These are phyloP conservation scores for Aurifilum marmelostoma DNA, from an alignment of 2,329 filamentous ascomycete genomes.

Conservation along the genomic window DNA sequence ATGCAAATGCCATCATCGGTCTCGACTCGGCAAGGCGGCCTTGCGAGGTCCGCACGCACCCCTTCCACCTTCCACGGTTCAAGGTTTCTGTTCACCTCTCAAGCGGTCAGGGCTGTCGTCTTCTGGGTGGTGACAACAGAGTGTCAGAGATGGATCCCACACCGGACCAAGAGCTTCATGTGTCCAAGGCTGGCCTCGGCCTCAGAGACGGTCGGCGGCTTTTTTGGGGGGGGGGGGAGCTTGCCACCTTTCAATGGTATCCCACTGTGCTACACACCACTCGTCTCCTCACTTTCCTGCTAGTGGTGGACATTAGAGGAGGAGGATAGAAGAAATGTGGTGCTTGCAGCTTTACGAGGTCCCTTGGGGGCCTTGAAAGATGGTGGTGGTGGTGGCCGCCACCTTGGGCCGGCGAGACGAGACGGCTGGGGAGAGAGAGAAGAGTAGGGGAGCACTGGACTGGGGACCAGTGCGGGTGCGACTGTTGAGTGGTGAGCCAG, in stretches of 20 bases:
- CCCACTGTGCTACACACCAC: conserved; percentile 20
- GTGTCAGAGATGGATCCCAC: neutral
- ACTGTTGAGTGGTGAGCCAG: conserved; percentile 11
- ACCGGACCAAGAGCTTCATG: conserved; percentile 4
- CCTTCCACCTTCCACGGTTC: neutral
- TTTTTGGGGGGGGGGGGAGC: conserved; percentile 11
- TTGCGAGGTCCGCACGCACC: conserved; percentile 4
- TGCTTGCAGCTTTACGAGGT: conserved; percentile 21
- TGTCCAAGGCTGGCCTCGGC: conserved; percentile 6
- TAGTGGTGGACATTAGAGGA: conserved; percentile 2
- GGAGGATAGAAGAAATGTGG: neutral
- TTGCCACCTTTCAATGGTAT: conserved; percentile 22
- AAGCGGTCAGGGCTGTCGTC: neutral
- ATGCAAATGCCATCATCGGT: conserved; percentile 17
- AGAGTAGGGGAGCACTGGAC: neutral
- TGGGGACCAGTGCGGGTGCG: neutral
- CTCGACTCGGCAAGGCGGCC: conserved; percentile 15
- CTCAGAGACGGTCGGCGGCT: conserved; percentile 6
- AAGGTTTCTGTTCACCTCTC: neutral
- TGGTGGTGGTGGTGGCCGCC: conserved; percentile 14
- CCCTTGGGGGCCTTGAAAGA: conserved; percentile 16
- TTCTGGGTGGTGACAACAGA: neutral
- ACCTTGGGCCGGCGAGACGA: conserved; percentile 10
- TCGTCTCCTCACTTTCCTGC: conserved; percentile 13
- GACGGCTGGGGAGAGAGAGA: neutral